These are phyloP conservation scores for Penicillium cataractarum DNA, from an alignment of 495 filamentous ascomycete species.

Conservation along the genomic window DNA sequence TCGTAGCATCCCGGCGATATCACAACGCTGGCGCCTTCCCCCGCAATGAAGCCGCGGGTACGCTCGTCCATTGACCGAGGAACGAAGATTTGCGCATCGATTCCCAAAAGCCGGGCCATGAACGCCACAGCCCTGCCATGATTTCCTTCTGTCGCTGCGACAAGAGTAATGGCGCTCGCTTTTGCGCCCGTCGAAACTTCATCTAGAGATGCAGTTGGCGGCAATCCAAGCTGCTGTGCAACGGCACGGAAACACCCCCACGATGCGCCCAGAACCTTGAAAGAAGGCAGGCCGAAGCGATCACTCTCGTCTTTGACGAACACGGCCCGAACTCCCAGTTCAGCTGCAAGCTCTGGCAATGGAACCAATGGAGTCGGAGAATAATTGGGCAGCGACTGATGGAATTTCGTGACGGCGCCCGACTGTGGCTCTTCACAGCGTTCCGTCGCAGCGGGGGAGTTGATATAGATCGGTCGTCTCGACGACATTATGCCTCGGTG, in stretches of 20 bases:
- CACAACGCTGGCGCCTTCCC: constrained; percentile 59
- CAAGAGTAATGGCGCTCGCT: constrained; percentile 35
- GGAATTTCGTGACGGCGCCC: constrained; percentile 42
- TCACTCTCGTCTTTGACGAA: constrained; percentile 63
- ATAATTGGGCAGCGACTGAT: constrained; percentile 56
- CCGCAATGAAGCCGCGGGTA: constrained; percentile 55
- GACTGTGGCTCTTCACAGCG: constrained; percentile 18
- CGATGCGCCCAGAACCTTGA: constrained; percentile 79
- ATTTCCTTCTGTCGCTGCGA: constrained; percentile 70
- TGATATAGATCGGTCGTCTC: constrained; percentile 35
- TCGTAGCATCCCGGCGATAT: constrained; percentile 64
- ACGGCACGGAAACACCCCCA: constrained; percentile 68
- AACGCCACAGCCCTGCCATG: constrained; percentile 70
- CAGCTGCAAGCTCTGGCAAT: constrained; percentile 54
- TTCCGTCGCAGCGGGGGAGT: constrained; percentile 29
- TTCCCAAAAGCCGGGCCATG: constrained; percentile 60
- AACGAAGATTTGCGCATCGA: constrained; percentile 59
- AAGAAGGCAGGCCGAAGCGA: constrained; percentile 66
- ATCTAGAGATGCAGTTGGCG: constrained; percentile 37
- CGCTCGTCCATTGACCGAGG: constrained; percentile 53
- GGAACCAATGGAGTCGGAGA: constrained; percentile 51
- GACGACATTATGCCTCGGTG: constrained; percentile 20
- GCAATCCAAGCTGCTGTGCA: constrained; percentile 40
- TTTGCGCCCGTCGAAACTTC: constrained; percentile 43
- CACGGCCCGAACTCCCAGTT: constrained; percentile 58